Percentiles rank a stretch among this genome's conserved stretches.
phyloP scores from a whole-genome alignment of 2,329 filamentous ascomycete genomes.

The Hawksworthiomyces lignivorus region DNA sequence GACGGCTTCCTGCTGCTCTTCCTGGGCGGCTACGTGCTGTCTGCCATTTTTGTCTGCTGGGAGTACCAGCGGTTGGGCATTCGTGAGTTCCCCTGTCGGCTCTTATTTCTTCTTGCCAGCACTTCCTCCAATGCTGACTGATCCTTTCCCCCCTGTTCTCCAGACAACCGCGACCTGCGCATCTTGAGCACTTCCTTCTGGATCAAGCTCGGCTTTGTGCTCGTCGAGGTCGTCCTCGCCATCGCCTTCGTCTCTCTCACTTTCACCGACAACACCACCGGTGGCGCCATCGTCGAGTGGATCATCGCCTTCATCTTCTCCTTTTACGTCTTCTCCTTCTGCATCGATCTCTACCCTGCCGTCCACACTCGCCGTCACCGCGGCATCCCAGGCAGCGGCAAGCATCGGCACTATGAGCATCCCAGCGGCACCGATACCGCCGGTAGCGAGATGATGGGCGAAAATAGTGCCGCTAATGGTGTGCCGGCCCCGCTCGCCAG shows the following conservation, averaged over 20 bases:
- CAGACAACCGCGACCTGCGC: constrained; percentile 64
- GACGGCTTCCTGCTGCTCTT: constrained; percentile 74
- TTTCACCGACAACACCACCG: constrained; percentile 45
- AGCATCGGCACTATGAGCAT: too few relatives aligned
- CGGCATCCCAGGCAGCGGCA: too few relatives aligned
- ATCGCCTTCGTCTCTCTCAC: constrained; percentile 61
- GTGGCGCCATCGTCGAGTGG: constrained; percentile 73
- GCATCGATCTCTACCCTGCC: constrained; percentile 79
- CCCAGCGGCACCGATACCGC: too few relatives aligned
- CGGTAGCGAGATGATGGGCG: too few relatives aligned
- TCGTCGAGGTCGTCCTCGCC: constrained; percentile 67
- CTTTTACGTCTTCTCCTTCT: constrained; percentile 80
- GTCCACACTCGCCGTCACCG: constrained; percentile 57
- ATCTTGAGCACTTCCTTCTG: constrained; percentile 75
- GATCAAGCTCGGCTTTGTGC: constrained; percentile 77
- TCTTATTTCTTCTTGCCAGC: not conserved
- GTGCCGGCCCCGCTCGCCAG: too few relatives aligned
- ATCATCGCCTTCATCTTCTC: constrained; percentile 76
- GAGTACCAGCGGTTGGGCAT: constrained; percentile 83
- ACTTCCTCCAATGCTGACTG: not conserved
- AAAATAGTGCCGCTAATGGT: too few relatives aligned
- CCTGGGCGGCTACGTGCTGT: constrained; percentile 76
- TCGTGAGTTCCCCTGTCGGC: constrained; percentile 37
- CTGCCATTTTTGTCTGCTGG: constrained; percentile 79
- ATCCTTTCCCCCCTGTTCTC: not conserved